Base-by-base conservation (phyloP, 2,329 filamentous ascomycete genomes). In the Westerdykella sp. region DNA sequence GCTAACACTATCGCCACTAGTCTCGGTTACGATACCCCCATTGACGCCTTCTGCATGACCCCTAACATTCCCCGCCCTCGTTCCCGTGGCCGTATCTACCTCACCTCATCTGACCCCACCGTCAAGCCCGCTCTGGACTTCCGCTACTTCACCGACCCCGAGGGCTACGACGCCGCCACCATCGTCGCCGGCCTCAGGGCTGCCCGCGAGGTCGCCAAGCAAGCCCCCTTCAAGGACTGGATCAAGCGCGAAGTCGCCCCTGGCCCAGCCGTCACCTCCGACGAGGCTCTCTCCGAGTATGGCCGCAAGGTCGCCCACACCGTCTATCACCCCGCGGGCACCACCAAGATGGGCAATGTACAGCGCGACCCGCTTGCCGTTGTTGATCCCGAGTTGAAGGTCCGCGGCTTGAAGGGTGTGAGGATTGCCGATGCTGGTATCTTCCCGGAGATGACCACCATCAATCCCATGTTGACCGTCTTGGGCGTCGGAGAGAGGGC, bases 401-500 rank as follows among this genome's bases (percentile, higher is more conserved):
- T 95, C 23, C 75, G 80, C 22, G 87, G 86, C 0, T 68, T 94
- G 50, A 79, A 81, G 71, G 80, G 79, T 23, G 69, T 94, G 45
- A 78, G 88, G 45, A 87, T 95, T 54, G 87, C 87, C 1, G 88
- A 95, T 66, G 88, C 88, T 0, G 87, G 88, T 57, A 79, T 95
- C 40, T 95, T 95, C 74, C 89, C 88, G 0, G 85, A 85, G 48
- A 94, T 95, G 80, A 77, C 85, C 37, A 85, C 79, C 42, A 84
- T 93, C 65, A 95, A 95, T 72, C 88, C 87, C 46, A 93, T 95
- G 89, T 72, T 95, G 61, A 95, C 88, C 1, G 88, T 95, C 5
- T 68, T 95, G 61, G 84, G 80, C 41, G 80, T 94, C 57, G 89
- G 86, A 6, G 89, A 95, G 78, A 77, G 85, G 44, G 84, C 81